Base-by-base conservation (phyloP, 2,329 filamentous ascomycete species). In the Xylaria sp. region DNA sequence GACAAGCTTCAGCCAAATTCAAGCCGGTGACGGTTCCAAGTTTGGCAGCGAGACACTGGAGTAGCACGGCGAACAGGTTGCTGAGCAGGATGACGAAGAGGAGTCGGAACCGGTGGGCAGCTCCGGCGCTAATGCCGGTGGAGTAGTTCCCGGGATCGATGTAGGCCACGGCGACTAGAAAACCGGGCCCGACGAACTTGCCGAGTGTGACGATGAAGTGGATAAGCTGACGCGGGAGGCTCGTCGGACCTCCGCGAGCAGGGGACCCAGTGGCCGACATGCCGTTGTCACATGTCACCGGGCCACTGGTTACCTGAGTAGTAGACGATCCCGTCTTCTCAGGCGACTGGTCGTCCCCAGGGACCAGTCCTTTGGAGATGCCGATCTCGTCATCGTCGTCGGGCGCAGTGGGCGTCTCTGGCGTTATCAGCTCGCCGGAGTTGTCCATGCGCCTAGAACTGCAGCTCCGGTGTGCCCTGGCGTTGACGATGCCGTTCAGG, bases 61-160 rank as follows among this genome's bases (percentile, higher is more conserved):
- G 76, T 65, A 89, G 83, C 57, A 90, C 88, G 65, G 87, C 87
- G 67, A 90, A 87, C 54, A 89, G 67, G 70, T 90, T 90, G 72
- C 84, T 84, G 67, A 89, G 76, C 8, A 90, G 76, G 49, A 90
- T 81, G 65, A 90, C 78, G 74, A 89, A 90, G 2, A 90, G 79
- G 39, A 90, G 78, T 47, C 77, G 79, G 75, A 85, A 90, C 58
- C 79, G 80, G 71, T 86, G 89, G 0, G 80, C 79, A 3, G 87
- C 84, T 56, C 87, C 87, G 51, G 87, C 87, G 6, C 85, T 82
- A 52, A 89, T 83, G 70, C 87, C 87, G 18, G 87, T 90, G 1
- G 87, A 80, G 69, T 90, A 90, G 71, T 90, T 90, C 60, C 85
- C 85, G 54, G 79, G 82, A 62, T 84, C 82, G 65, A 84, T 84